phyloP scores from a whole-genome alignment of 352 stramenopile species.

The Pelagophyceae sp. region DNA sequence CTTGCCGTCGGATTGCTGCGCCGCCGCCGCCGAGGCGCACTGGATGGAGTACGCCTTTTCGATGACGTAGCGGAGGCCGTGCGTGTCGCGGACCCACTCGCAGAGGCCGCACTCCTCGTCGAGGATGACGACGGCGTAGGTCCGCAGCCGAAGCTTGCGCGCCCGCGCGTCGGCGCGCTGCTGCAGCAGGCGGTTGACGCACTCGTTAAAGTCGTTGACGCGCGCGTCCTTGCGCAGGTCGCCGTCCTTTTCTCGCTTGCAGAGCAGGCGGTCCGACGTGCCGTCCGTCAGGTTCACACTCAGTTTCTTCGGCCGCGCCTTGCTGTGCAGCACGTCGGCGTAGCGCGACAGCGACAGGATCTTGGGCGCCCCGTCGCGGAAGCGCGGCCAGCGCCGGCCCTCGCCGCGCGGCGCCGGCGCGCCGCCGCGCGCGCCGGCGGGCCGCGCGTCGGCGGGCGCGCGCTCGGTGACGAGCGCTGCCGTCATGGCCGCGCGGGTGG shows the following conservation, averaged over 20 bases:
- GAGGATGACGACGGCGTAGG: constrained; percentile 96
- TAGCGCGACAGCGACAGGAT: constrained; percentile 26
- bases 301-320: constrained; percentile 97
- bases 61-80: constrained; percentile 72
- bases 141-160: constrained; percentile 80
- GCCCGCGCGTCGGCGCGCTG: constrained; percentile 71
- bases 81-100: constrained; percentile 97
- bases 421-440: too few species aligned
- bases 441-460: too few species aligned
- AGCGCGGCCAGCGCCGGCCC: constrained; percentile 51
- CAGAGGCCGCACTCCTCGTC: constrained; percentile 98
- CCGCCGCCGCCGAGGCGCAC: constrained; percentile 38
- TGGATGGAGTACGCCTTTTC: constrained; percentile 43
- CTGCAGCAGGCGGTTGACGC: constrained; percentile 97
- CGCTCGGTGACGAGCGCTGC: constrained; percentile 38
- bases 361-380: constrained; percentile 32
- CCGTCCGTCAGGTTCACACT: constrained; percentile 54
- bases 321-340: constrained; percentile 92
- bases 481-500: constrained; percentile 62
- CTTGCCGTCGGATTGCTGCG: too few species aligned
- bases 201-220: constrained; percentile 98
- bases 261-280: constrained; percentile 60
- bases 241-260: constrained; percentile 87
- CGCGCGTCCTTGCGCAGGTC: constrained; percentile 98
- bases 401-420: constrained; percentile 49